Conservation (phyloP, 768 basidiomycete genomes). For the Suillus subaureus region DNA sequence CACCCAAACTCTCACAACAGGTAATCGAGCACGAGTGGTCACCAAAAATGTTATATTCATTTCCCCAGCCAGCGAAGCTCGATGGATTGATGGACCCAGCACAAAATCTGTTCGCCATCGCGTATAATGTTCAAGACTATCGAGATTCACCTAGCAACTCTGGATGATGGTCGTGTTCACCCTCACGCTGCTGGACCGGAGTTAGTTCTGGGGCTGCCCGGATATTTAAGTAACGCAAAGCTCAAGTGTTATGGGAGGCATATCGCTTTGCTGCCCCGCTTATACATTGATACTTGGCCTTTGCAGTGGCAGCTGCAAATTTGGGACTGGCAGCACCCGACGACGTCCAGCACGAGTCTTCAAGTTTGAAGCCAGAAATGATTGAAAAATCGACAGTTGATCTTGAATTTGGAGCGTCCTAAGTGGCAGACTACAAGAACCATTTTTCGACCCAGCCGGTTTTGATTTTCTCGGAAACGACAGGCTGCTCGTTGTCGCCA, state of each 20-base stretch:
- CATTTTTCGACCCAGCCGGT: neutral
- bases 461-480: neutral
- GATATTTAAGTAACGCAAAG: neutral
- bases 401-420: neutral
- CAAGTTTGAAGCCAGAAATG: neutral
- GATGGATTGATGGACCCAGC: neutral
- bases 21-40: neutral
- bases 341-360: neutral
- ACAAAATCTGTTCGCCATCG: neutral
- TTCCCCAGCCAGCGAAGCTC: neutral
- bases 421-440: neutral
- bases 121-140: neutral
- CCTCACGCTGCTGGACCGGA: neutral
- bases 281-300: rapidly evolving
- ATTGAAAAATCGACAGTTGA: neutral
- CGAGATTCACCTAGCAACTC: neutral
- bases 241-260: neutral
- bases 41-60: neutral
- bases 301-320: neutral
- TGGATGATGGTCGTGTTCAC: neutral
- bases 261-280: neutral
- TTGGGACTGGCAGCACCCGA: neutral
- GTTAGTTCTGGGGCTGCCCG: neutral
- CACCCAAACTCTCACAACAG: neutral
- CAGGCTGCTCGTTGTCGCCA: neutral